Evolutionary conservation across 2,329 filamentous ascomycete species (phyloP), one percentile per base, ranked within the genome.

Genomic region (Cercospora sojina): DNA sequence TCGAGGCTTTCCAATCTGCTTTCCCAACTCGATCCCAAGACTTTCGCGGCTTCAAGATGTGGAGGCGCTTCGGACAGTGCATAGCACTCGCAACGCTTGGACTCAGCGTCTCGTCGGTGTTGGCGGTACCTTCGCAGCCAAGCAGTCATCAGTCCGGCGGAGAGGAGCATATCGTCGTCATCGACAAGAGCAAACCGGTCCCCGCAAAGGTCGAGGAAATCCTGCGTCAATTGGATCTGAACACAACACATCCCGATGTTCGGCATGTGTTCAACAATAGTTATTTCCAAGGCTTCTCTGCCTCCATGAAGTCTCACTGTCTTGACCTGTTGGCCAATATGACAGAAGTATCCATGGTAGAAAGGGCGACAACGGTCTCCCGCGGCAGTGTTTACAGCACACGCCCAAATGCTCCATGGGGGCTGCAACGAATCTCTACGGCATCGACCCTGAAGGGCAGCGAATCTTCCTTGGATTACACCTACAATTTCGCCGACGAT

Each of bases 351-450:
- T 74, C 73, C 3, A 64, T 77, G 9, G 77, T 84, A 12, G 82
- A 83, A 68, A 76, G 80, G 70, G 76, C 78, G 59, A 74, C 66
- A 20, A 61, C 66, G 2, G 61, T 71, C 60, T 64, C 59, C n/a
- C 62, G 59, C 59, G 67, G 74, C 59, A 76, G 74, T 5, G 59
- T 68, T 23, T 72, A 72, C 13, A 65, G 73, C 9, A 71, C 67
- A 16, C 76, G 78, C 23, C 61, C 70, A 3, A 74, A 76, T 47
- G 74, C 81, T 10, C 80, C 82, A 0, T 84, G 82, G 82, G 82
- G 82, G 51, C 76, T 83, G 8, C 78, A 82, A 71, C 78, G 80
- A 64, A 79, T 83, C 64, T 83, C 81, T 4, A 74, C 73, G 16
- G 59, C 72, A 25, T 66, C 67, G n/a, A 64, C 61, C 27, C 65